These are phyloP conservation scores for Brassica incana DNA, from an alignment of 345 rosid genomes.

Conservation along the genomic window DNA sequence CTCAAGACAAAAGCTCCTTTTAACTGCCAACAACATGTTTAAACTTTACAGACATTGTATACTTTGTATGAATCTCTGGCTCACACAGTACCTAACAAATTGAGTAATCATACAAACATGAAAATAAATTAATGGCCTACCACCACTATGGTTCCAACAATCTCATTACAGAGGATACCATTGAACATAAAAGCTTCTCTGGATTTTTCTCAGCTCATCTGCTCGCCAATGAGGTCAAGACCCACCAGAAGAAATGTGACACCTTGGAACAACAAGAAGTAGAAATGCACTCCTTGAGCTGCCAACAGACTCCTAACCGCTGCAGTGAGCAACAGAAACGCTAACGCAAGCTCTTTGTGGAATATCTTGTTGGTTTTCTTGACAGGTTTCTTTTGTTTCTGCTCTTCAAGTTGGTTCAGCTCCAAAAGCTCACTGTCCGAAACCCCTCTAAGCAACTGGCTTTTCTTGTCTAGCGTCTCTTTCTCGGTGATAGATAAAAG, in stretches of 20 bases:
- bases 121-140: slow-evolving; percentile 35
- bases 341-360: slow-evolving; percentile 74
- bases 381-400: slow-evolving; percentile 47
- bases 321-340: slow-evolving; percentile 81
- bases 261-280: slow-evolving; percentile 86
- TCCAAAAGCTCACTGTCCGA: slow-evolving; percentile 71
- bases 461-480: slow-evolving; percentile 53
- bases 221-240: slow-evolving; percentile 83
- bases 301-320: slow-evolving; percentile 68
- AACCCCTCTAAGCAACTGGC: slow-evolving; percentile 56
- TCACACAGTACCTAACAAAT: slow-evolving; percentile 29
- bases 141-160: slow-evolving; percentile 39
- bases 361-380: slow-evolving; percentile 74
- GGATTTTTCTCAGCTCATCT: slow-evolving; percentile 53
- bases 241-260: slow-evolving; percentile 78
- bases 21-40: slow-evolving; percentile 35
- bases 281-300: slow-evolving; percentile 85
- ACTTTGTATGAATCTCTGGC: slow-evolving; percentile 38
- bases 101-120: slow-evolving; percentile 24
- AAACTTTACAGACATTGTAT: slow-evolving; percentile 41
- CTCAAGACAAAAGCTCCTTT: slow-evolving; percentile 16
- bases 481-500: slow-evolving; percentile 67
- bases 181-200: neutral
- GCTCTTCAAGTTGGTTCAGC: slow-evolving; percentile 57
- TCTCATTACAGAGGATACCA: slow-evolving; percentile 40